Base-by-base conservation (phyloP, 495 filamentous ascomycete species). In the Annulohypoxylon maeteangense region DNA sequence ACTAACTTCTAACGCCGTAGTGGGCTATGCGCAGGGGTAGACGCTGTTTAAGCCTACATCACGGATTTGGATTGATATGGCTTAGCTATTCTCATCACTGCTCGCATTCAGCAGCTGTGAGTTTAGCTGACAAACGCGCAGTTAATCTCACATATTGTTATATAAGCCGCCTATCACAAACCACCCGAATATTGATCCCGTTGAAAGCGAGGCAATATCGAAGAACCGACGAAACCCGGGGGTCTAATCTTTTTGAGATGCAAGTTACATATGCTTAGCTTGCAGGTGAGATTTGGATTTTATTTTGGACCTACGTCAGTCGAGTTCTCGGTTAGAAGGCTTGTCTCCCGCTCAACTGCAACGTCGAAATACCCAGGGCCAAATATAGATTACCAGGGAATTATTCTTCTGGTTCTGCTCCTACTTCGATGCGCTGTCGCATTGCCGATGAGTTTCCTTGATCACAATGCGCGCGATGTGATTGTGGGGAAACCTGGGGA, bases 401-500 rank as follows among this genome's bases (percentile, higher is more conserved):
- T 27, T 12, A n/a, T 7, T 20, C 22, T 25, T 16, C 57, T 54
- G 5, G 27, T 65, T 11, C 22, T 54, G 12, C 4, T 59, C 10
- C 16, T 36, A 5, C 45, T 58, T 64, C 31, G 56, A 54, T 40
- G 47, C 10, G 38, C 32, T 25, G 62, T 67, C 27, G 42, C 57
- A 74, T 55, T 70, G 57, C 62, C 71, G 67, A 74, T 60, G 38
- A 22, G 20, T 11, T 45, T 22, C 48, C 18, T 51, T 48, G 62
- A 34, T 22, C 4, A 27, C 34, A 23, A 64, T 63, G 67, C 55
- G 42, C 57, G 44, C 44, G 36, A 44, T 11, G 51, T 42, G 40
- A 45, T 62, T 62, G 62, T 70, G 62, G 71, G 69, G 62, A 69
- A 71, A 71, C 56, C 72, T 75, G 72, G 75, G 60, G 72, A 65